These are phyloP conservation scores for Pseudogymnoascus sp. DNA, from an alignment of 2,329 filamentous ascomycete genomes.

Conservation along the genomic window DNA sequence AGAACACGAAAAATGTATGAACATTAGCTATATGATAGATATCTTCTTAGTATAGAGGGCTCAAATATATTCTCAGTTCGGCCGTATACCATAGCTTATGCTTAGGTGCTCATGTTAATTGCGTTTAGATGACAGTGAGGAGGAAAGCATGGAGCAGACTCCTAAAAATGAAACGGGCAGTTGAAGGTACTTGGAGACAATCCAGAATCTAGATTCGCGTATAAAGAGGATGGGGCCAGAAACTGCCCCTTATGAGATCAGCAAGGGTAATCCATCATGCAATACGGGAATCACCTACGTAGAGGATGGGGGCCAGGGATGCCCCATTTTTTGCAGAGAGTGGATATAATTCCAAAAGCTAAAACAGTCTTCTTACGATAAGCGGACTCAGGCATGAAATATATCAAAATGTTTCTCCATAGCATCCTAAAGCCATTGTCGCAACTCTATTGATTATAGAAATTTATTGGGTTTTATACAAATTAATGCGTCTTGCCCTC, in stretches of 20 bases:
- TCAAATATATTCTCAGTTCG: not conserved
- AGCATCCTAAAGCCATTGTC: not conserved
- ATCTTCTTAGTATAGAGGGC: not conserved
- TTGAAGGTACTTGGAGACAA: not conserved
- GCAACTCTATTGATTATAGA: not conserved
- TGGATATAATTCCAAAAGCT: not conserved
- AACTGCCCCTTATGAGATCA: not conserved
- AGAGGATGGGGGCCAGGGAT: not conserved
- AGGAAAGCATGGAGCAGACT: too few species aligned
- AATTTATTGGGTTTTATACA: not conserved
- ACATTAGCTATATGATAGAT: not conserved
- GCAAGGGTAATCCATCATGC: not conserved
- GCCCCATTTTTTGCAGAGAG: not conserved
- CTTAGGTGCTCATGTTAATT: too few species aligned
- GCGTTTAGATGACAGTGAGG: too few species aligned
- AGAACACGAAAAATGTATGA: not conserved
- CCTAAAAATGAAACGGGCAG: too few species aligned
- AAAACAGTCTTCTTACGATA: not conserved
- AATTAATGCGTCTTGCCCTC: slow-evolving; percentile 14
- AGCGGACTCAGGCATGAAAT: not conserved
- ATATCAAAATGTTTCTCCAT: not conserved
- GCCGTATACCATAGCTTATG: not conserved
- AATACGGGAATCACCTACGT: not conserved
- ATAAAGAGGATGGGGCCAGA: not conserved
- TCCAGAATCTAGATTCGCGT: not conserved